phyloP scores from a whole-genome alignment of 2,329 filamentous ascomycete species.

The Hypoxylon sp. region DNA sequence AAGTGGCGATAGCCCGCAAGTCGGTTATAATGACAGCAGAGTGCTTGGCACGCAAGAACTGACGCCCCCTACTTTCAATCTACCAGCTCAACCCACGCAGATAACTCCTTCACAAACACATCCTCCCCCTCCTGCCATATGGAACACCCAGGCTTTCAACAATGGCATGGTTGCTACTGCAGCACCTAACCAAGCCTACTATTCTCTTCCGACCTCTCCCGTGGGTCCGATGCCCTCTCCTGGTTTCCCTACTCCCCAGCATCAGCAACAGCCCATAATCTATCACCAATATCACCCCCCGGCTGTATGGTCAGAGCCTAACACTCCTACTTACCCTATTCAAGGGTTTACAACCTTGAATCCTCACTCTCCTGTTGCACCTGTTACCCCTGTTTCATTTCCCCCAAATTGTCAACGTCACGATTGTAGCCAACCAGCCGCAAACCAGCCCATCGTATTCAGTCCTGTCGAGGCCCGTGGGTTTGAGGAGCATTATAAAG shows the following conservation, averaged over 20 bases:
- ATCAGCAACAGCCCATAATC: too few species aligned
- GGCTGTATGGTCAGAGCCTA: too few species aligned
- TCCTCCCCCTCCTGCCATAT: slow-evolving; percentile 1
- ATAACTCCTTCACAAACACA: slow-evolving; percentile 12
- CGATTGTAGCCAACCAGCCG: background rate
- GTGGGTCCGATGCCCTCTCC: too few species aligned
- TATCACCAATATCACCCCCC: too few species aligned
- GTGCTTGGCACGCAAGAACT: background rate
- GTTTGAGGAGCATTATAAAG: slow-evolving; percentile 30
- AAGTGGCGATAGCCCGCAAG: background rate
- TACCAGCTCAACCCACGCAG: slow-evolving; percentile 7
- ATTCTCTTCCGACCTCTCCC: too few species aligned
- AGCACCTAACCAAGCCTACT: background rate
- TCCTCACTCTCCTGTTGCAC: slow-evolving; percentile 20
- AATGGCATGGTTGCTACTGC: slow-evolving; percentile 11
- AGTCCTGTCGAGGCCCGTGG: slow-evolving; percentile 19
- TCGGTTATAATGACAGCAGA: background rate
- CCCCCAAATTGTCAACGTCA: background rate
- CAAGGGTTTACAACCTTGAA: background rate
- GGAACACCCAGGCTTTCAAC: slow-evolving; percentile 10
- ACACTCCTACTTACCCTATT: slow-evolving; percentile 3
- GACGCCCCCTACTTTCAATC: background rate
- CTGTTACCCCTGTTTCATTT: slow-evolving; percentile 1
- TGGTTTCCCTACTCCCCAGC: too few species aligned
- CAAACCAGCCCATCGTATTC: slow-evolving; percentile 1